Base-by-base conservation (phyloP, 1,139 yeast species). In the Debaryomyces singareniensis region DNA sequence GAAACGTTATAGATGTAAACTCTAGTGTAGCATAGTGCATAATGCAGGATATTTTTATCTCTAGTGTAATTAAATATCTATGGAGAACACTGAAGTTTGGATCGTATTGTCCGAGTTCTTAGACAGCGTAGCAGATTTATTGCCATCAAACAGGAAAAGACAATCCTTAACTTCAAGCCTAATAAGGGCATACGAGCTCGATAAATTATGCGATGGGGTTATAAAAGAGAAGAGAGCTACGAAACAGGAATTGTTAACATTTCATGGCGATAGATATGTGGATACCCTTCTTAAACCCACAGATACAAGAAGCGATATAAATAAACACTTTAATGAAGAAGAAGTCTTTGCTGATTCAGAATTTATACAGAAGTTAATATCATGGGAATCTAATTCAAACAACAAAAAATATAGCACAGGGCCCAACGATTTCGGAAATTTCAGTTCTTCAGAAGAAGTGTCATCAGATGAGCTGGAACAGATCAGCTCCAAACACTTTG, bases 61-160 rank as follows among this genome's bases (percentile, higher is more conserved):
- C n/a, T n/a, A n/a, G n/a, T n/a, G n/a, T n/a, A n/a, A n/a, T n/a
- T n/a, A n/a, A n/a, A n/a, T n/a, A n/a, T n/a, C n/a, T n/a, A n/a
- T n/a, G n/a, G 9, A 14, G 13, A 22, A 24, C 4, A 34, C 54
- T 32, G 36, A 39, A 5, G 53, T 55, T 15, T 53, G 47, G 39
- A 35, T 55, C 10, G 43, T 53, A 3, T 44, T 41, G 3, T 45
- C 52, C 13, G 43, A 35, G 7, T 29, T 31, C 7, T 40, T 44
- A 7, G 42, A 65, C 0, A 32, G 41, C 5, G 38, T 67, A 4
- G 44, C 57, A 13, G 79, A 75, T 36, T 40, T 53, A 18, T 52
- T 75, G 3, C 82, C 82, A 1, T 59, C 80, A 0, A 76, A 76
- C 40, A 45, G 46, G 9, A 73, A 68, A 1, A 51, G 84, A 7